Conservation (phyloP, 495 filamentous ascomycete species). For the Tuber melanosporum region DNA sequence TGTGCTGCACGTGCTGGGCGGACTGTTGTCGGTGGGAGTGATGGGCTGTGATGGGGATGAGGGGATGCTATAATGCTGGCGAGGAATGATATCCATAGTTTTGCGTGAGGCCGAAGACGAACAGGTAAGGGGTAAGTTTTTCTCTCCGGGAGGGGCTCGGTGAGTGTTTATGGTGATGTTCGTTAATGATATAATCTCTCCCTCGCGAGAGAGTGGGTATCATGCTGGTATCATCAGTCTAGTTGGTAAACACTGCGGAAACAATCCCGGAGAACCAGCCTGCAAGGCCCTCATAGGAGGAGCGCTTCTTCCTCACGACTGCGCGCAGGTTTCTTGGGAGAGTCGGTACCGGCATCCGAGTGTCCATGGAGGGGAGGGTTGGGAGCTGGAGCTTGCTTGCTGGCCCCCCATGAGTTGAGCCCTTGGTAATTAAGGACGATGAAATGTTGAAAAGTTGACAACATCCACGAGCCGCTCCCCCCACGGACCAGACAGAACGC, state of each 20-base stretch:
- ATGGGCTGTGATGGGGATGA: neutral
- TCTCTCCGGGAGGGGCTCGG: neutral
- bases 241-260: neutral
- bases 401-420: neutral
- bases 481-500: neutral
- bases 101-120: neutral
- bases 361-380: neutral
- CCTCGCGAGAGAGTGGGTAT: neutral
- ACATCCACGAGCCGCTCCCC: neutral
- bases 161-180: neutral
- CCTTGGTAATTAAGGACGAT: too few relatives aligned
- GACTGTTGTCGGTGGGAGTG: neutral
- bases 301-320: neutral
- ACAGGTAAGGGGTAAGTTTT: neutral
- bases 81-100: neutral
- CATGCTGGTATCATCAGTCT: too few relatives aligned
- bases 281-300: neutral
- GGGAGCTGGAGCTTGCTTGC: neutral
- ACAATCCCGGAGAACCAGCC: neutral
- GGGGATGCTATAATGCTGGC: neutral
- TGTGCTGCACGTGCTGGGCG: conserved; percentile 2
- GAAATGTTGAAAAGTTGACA: too few relatives aligned
- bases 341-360: neutral
- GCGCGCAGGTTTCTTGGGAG: neutral
- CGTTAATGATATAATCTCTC: neutral